A percentile compares a stretch with the other conserved stretches of the same genome.
These are phyloP conservation scores for Apiotrichum laibachii DNA, from an alignment of 1,284 basidiomycete species.

Conservation along the genomic window DNA sequence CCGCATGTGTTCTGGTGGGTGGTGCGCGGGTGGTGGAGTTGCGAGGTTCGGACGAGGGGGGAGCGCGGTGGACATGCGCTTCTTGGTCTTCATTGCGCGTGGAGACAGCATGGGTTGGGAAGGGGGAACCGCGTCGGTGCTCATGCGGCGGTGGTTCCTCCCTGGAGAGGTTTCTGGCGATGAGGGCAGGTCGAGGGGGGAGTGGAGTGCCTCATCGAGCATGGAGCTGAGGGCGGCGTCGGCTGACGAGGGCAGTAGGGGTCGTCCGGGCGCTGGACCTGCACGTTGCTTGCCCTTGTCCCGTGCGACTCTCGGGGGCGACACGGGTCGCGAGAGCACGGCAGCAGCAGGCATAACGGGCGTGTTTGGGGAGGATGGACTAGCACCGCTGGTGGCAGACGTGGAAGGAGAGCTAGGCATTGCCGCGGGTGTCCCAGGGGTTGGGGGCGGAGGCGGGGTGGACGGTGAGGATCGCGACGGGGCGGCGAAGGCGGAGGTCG, in stretches of 20 bases:
- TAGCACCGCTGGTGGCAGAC: not conserved
- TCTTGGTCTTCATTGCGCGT: not conserved
- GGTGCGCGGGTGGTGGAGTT: conserved; percentile 4
- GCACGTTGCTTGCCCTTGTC: conserved; percentile 30
- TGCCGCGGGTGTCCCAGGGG: too few relatives aligned
- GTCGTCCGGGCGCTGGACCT: conserved; percentile 4
- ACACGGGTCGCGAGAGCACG: not conserved
- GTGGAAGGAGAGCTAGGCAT: too few relatives aligned
- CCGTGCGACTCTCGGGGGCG: not conserved
- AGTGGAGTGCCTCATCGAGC: conserved; percentile 36
- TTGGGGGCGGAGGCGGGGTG: too few relatives aligned
- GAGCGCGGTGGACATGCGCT: not conserved
- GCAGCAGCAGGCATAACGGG: conserved; percentile 1
- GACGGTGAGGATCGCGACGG: too few relatives aligned
- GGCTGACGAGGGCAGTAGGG: not conserved
- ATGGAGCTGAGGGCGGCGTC: conserved; percentile 11
- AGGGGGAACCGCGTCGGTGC: not conserved
- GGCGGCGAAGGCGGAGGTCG: too few relatives aligned
- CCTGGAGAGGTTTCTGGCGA: not conserved
- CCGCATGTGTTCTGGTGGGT: conserved; percentile 3
- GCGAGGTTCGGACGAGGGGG: not conserved
- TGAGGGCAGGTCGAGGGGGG: conserved; percentile 23
- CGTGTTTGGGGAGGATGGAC: not conserved
- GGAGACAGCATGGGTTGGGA: not conserved
- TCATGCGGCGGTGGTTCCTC: not conserved